Evolutionary conservation across 371 early-diverging fungal species (phyloP).

Genomic region (Blastocladiella emersonii): DNA sequence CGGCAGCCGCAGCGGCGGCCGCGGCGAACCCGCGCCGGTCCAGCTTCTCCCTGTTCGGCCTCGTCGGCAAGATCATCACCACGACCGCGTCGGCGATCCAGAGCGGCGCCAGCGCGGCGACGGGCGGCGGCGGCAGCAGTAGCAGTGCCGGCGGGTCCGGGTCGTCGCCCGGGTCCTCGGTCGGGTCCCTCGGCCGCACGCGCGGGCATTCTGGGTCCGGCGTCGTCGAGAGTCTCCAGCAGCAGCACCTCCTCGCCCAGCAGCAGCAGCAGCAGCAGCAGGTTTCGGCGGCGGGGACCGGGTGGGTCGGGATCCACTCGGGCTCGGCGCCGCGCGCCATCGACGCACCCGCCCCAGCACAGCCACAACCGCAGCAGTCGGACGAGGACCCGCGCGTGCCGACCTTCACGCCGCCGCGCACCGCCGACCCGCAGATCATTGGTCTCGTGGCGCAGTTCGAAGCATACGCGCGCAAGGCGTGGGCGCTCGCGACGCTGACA

Average conservation of each 20-base stretch:
- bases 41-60: neutral
- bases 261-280: too few relatives aligned
- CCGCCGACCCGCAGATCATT: neutral
- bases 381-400: neutral
- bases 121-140: neutral
- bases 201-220: too few relatives aligned
- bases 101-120: neutral
- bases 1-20: neutral
- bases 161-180: neutral
- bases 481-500: neutral
- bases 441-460: neutral
- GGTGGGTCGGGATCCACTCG: neutral
- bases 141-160: neutral
- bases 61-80: constrained; percentile 2
- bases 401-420: neutral
- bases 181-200: too few relatives aligned
- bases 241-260: too few relatives aligned
- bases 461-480: neutral
- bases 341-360: neutral
- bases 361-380: neutral
- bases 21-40: neutral
- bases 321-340: neutral
- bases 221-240: too few relatives aligned
- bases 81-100: neutral
- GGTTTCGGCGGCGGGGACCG: too few relatives aligned